Evolutionary conservation across 306 rosid species (phyloP).

Genomic region (Neltuma alba): DNA sequence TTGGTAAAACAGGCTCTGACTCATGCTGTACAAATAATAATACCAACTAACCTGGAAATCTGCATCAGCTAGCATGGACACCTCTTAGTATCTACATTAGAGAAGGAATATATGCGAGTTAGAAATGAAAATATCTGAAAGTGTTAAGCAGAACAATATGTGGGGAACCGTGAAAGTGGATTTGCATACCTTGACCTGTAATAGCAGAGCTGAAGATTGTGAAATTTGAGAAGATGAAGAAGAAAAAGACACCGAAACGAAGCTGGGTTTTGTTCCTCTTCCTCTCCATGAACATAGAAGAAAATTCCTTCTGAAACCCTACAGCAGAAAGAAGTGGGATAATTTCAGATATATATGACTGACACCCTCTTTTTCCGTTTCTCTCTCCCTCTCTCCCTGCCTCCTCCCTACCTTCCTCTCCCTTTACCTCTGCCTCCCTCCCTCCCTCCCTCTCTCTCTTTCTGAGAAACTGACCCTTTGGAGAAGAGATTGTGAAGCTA

Average conservation of each 20-base stretch:
- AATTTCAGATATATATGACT: slow-evolving; percentile 33
- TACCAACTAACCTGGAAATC: slow-evolving; percentile 59
- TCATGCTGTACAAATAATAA: slow-evolving; percentile 7
- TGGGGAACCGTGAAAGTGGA: slow-evolving; percentile 10
- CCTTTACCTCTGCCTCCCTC: too few relatives aligned
- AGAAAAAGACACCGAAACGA: slow-evolving; percentile 29
- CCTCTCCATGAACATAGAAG: slow-evolving; percentile 70
- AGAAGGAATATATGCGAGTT: slow-evolving; percentile 17
- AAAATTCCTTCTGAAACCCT: slow-evolving; percentile 22
- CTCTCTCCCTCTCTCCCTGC: slow-evolving; percentile 8
- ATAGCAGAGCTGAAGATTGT: slow-evolving; percentile 45
- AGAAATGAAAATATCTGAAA: slow-evolving; percentile 7
- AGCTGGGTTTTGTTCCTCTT: slow-evolving; percentile 46
- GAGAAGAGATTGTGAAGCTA: slow-evolving; percentile 40
- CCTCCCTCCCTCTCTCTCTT: slow-evolving; percentile 12
- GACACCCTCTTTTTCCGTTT: slow-evolving; percentile 17
- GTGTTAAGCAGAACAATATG: slow-evolving; percentile 6
- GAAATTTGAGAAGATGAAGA: slow-evolving; percentile 50
- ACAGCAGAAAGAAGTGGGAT: slow-evolving; percentile 15
- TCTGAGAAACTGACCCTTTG: slow-evolving; percentile 26
- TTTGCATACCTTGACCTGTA: slow-evolving; percentile 54
- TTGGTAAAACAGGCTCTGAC: slow-evolving; percentile 2
- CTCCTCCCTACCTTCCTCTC: too few relatives aligned
- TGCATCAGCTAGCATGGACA: slow-evolving; percentile 40
- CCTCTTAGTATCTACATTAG: slow-evolving; percentile 52